These are phyloP conservation scores for Geotrichum fermentans DNA, from an alignment of 1,139 yeast genomes.

Conservation along the genomic window DNA sequence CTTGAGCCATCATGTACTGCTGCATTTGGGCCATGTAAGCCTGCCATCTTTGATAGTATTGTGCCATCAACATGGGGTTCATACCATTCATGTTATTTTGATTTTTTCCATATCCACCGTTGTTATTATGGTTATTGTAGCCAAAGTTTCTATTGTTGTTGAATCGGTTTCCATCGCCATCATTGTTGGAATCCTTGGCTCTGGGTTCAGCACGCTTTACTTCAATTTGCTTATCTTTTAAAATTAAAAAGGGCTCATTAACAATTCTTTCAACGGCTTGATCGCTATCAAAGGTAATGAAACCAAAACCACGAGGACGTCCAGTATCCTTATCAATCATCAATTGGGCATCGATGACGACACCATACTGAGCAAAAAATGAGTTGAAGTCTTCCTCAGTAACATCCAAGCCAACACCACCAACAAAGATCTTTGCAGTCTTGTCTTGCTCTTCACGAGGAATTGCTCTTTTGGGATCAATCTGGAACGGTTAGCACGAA, in stretches of 20 bases:
- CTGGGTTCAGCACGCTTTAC: constrained; percentile 98
- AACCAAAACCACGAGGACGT: constrained; percentile 95
- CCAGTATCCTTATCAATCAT: constrained; percentile 99
- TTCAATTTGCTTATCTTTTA: constrained; percentile 89
- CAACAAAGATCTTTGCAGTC: constrained; percentile 95
- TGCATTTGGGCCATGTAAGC: constrained; percentile 49
- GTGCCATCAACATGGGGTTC: constrained; percentile 82
- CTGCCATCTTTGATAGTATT: constrained; percentile 83
- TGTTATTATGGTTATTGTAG: constrained; percentile 18
- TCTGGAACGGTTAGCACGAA: constrained; percentile 31
- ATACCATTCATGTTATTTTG: constrained; percentile 41
- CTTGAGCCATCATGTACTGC: constrained; percentile 35
- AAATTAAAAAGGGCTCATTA: constrained; percentile 71
- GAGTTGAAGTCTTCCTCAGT: constrained; percentile 87
- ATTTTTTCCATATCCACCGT: constrained; percentile 19
- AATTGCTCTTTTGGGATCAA: constrained; percentile 96
- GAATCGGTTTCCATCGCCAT: constrained; percentile 17
- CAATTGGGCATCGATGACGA: constrained; percentile 91
- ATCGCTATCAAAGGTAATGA: constrained; percentile 92
- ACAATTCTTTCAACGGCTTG: constrained; percentile 93
- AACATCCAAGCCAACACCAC: constrained; percentile 95
- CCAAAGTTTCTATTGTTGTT: constrained; percentile 26
- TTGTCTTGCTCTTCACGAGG: constrained; percentile 98
- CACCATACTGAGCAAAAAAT: constrained; percentile 86
- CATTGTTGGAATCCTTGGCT: constrained; percentile 25